Evolutionary conservation across 345 rosid genomes (phyloP), one percentile per base, ranked within the genome.

Genomic region (Angophora floribunda): DNA sequence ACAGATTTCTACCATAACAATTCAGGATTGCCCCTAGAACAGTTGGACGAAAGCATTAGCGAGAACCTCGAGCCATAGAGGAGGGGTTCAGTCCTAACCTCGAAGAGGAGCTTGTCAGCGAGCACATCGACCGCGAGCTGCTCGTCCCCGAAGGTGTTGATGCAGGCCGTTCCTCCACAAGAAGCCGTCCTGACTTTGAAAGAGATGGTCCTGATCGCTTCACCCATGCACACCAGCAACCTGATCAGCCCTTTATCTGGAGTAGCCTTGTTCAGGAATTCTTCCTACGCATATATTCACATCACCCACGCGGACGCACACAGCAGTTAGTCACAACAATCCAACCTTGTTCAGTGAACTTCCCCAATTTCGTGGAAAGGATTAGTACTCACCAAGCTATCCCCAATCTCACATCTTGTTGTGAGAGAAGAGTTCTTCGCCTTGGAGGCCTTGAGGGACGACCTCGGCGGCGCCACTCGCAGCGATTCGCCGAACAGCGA

Each of bases 61-160:
- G 55, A 51, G 52, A 36, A 30, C 26, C 82, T 36, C 47, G 21
- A 53, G 49, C 28, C 44, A 87, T 15, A 49, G 26, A 67, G 45
- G 22, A 70, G 36, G 36, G 30, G 59, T 10, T 55, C 5, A 36
- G 14, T 75, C 82, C 75, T 67, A 47, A 96, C 99, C 97, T 98
- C 98, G 26, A 98, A 98, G 50, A 98, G 98, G 87, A 98, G 99
- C 91, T 97, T 94, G 90, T 98, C 87, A 13, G 99, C 99, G 49
- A 97, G 97, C 97, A 98, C 87, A 91, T 98, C 99, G 2, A 98
- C 99, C 51, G 99, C 99, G 52, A 98, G 99, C 89, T 98, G 99
- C 89, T 98, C 99, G 85, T 98, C 99, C 3, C 99, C 99, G 86
- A 98, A 98, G 88, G 98, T 90, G 88, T 98, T 98, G 10, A 98